Evolutionary conservation across 345 rosid genomes (phyloP).

Genomic region (Eucalyptus regnans): DNA sequence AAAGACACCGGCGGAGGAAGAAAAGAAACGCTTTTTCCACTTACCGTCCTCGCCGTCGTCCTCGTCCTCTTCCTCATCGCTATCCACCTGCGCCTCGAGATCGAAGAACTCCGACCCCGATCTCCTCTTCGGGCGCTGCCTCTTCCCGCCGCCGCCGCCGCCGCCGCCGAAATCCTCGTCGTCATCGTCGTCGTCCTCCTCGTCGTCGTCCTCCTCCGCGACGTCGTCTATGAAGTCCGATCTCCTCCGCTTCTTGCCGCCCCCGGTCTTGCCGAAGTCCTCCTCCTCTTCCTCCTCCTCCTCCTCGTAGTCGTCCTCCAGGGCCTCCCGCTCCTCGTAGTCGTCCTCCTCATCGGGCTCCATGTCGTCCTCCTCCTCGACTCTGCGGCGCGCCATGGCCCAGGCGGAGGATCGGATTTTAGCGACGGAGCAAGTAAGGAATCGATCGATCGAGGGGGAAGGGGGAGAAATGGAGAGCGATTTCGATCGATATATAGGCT

Average conservation of each 20-base stretch:
- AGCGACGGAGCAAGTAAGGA: not conserved
- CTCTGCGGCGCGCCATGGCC: not conserved
- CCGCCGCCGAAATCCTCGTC: constrained; percentile 35
- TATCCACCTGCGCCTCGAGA: constrained; percentile 59
- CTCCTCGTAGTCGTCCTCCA: constrained; percentile 23
- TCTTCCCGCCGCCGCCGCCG: constrained; percentile 6
- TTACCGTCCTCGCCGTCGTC: constrained; percentile 81
- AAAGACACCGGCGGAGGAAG: not conserved
- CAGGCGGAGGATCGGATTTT: not conserved
- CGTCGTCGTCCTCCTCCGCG: constrained; percentile 84
- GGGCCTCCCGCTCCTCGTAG: constrained; percentile 6
- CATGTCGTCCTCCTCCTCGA: not conserved
- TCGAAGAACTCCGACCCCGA: constrained; percentile 43
- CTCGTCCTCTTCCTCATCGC: constrained; percentile 88
- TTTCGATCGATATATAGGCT: not conserved
- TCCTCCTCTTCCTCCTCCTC: constrained; percentile 55
- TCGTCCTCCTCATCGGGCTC: constrained; percentile 1
- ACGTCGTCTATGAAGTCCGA: constrained; percentile 70
- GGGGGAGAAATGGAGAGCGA: not conserved
- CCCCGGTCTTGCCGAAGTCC: constrained; percentile 13
- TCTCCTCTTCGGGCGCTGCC: constrained; percentile 24
- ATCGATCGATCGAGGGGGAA: not conserved
- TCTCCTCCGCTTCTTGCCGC: constrained; percentile 56
- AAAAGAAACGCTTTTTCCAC: not conserved
- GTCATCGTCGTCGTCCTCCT: constrained; percentile 61